Evolutionary conservation across 768 basidiomycete genomes (phyloP).

Genomic region (Suillus cothurnatus): DNA sequence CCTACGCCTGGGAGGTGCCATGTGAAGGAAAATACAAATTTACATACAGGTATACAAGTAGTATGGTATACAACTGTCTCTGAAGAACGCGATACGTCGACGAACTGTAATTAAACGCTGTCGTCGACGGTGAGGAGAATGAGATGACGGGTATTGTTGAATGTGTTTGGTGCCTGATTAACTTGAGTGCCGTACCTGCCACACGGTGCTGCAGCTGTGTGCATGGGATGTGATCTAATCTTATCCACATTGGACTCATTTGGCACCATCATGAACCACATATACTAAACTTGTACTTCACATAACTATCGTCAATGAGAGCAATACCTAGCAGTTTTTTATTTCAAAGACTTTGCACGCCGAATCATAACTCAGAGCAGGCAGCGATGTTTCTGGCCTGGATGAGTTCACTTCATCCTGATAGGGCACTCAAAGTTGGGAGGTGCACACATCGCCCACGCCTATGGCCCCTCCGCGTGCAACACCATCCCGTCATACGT

Average conservation of each 20-base stretch:
- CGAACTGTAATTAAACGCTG: not conserved
- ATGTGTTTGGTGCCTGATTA: slow-evolving; percentile 8
- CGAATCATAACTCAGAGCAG: slow-evolving; percentile 35
- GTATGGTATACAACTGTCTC: not conserved
- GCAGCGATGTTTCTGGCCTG: slow-evolving; percentile 35
- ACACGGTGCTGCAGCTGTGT: not conserved
- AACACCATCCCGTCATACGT: no score
- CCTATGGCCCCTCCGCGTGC: no score
- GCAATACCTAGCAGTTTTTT: not conserved
- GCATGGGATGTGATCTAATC: slow-evolving; percentile 11
- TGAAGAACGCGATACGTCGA: slow-evolving; percentile 4
- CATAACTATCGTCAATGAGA: not conserved
- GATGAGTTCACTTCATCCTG: slow-evolving; percentile 52
- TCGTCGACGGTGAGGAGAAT: slow-evolving; percentile 2
- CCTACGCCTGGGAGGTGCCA: slow-evolving; percentile 59
- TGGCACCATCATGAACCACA: not conserved
- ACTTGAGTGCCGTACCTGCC: not conserved
- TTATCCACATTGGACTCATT: not conserved
- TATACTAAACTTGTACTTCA: not conserved
- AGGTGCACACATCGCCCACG: no score
- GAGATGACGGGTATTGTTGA: not conserved
- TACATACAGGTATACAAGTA: slow-evolving; percentile 22
- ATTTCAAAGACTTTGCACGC: slow-evolving; percentile 48
- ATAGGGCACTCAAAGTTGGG: no score
- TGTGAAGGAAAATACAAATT: slow-evolving; percentile 18